Evolutionary conservation across 305 asterid genomes (phyloP).

Genomic region (Fraxinus baroniana): DNA sequence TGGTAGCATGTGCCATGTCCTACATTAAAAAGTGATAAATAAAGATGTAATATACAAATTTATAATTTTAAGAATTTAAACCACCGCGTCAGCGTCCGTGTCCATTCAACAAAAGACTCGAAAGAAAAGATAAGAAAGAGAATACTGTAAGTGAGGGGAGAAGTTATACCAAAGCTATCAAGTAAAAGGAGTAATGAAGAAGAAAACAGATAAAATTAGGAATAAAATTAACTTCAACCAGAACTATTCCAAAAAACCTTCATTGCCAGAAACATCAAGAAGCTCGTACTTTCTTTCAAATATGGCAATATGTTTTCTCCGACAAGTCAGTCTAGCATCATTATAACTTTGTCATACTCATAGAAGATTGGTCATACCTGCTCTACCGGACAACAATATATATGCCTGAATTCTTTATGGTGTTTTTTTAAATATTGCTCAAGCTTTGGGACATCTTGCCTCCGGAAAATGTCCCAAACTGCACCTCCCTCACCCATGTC

Average conservation of each 20-base stretch:
- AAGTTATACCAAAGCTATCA: neutral
- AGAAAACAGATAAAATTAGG: neutral
- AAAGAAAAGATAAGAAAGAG: neutral
- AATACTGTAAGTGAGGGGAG: neutral
- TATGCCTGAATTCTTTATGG: slow-evolving; percentile 58
- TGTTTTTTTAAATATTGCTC: slow-evolving; percentile 54
- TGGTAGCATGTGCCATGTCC: neutral
- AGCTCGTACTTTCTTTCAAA: neutral
- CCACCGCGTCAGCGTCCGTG: neutral
- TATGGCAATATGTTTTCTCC: neutral
- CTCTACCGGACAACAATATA: slow-evolving; percentile 33
- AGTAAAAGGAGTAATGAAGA: neutral
- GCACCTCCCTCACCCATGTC: slow-evolving; percentile 51
- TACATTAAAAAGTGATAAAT: neutral
- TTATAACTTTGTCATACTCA: neutral
- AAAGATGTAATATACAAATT: neutral
- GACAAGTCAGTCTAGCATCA: neutral
- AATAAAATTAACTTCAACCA: neutral
- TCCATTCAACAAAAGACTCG: neutral
- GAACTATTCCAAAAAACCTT: neutral
- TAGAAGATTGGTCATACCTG: slow-evolving; percentile 29
- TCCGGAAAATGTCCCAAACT: slow-evolving; percentile 61
- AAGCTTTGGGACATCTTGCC: slow-evolving; percentile 55
- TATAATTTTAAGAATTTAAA: neutral
- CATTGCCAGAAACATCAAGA: neutral